Evolutionary conservation across 2,329 filamentous ascomycete species (phyloP).

Genomic region (Colletotrichum sp.): DNA sequence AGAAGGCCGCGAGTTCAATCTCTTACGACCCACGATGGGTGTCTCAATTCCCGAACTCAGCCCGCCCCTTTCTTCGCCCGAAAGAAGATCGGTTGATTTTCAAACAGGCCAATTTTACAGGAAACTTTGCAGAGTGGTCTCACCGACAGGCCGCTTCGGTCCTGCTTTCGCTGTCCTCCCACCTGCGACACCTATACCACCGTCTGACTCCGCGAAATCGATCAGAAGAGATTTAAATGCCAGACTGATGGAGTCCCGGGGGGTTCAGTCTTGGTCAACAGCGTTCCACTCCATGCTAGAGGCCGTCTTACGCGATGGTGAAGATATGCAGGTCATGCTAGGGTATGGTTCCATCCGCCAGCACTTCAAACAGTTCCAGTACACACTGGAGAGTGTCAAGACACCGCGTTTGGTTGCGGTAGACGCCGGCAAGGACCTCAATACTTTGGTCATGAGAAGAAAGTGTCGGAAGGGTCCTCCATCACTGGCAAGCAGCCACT

Average conservation of each 20-base stretch:
- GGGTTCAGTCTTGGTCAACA: constrained; percentile 51
- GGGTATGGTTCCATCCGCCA: constrained; percentile 59
- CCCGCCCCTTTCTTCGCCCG: constrained; percentile 33
- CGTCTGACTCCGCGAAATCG: neutral
- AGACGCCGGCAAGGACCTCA: constrained; percentile 54
- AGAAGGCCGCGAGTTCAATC: constrained; percentile 43
- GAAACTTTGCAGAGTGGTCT: constrained; percentile 45
- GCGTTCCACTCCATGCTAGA: constrained; percentile 64
- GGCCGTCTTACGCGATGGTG: constrained; percentile 60
- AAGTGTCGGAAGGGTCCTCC: neutral
- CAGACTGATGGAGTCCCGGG: constrained; percentile 12
- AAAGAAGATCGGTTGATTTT: constrained; percentile 45
- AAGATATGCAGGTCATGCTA: constrained; percentile 64
- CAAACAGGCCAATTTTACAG: constrained; percentile 53
- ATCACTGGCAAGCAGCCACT: neutral
- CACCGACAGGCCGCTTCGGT: constrained; percentile 55
- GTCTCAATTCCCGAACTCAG: constrained; percentile 40
- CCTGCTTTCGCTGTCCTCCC: constrained; percentile 41
- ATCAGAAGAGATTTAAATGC: constrained; percentile 7
- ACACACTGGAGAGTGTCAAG: constrained; percentile 57
- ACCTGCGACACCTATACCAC: neutral
- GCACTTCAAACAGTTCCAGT: constrained; percentile 54
- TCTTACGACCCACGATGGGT: constrained; percentile 44
- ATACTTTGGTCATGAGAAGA: constrained; percentile 46
- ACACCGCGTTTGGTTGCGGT: constrained; percentile 58